phyloP scores from a whole-genome alignment of 805 yeast genomes.

The Candida ascalaphidarum region DNA sequence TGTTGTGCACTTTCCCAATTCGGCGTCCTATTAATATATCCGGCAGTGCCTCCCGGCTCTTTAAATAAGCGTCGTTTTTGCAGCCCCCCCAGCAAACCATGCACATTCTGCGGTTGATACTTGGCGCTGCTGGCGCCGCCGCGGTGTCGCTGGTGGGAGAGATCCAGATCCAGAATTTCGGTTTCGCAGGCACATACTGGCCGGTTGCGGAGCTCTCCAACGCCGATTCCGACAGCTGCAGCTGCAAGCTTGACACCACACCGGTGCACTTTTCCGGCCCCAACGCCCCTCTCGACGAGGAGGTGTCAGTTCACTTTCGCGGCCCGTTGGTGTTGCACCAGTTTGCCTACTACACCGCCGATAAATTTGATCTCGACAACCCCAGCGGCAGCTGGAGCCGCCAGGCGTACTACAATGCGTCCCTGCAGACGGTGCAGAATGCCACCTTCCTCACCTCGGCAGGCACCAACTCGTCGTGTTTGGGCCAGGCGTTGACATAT shows the following conservation, averaged over 20 bases:
- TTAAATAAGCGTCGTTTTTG: too few species aligned
- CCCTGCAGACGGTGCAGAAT: conserved; percentile 42
- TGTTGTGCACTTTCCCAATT: too few species aligned
- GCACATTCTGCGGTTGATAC: too few species aligned
- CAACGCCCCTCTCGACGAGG: conserved; percentile 60
- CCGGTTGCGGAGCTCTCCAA: conserved; percentile 38
- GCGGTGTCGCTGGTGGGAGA: conserved; percentile 14
- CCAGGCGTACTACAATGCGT: conserved; percentile 49
- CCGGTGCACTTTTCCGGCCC: conserved; percentile 43
- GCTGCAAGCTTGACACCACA: conserved; percentile 32
- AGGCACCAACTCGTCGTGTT: conserved; percentile 52
- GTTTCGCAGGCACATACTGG: conserved; percentile 44
- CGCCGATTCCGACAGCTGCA: conserved; percentile 34
- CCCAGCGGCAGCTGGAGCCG: conserved; percentile 47
- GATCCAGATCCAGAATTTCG: conserved; percentile 46
- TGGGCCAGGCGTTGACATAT: conserved; percentile 61
- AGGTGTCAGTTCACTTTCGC: conserved; percentile 68
- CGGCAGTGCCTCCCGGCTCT: too few species aligned
- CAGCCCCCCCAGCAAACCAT: too few species aligned
- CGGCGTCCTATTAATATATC: too few species aligned
- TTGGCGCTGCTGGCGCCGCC: conserved; percentile 1
- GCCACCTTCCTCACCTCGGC: conserved; percentile 62
- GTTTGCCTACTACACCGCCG: conserved; percentile 54
- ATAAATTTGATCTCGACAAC: conserved; percentile 26
- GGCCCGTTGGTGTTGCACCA: conserved; percentile 59